These are phyloP conservation scores for Fusarium foetens DNA, from an alignment of 2,329 filamentous ascomycete genomes.

Conservation along the genomic window DNA sequence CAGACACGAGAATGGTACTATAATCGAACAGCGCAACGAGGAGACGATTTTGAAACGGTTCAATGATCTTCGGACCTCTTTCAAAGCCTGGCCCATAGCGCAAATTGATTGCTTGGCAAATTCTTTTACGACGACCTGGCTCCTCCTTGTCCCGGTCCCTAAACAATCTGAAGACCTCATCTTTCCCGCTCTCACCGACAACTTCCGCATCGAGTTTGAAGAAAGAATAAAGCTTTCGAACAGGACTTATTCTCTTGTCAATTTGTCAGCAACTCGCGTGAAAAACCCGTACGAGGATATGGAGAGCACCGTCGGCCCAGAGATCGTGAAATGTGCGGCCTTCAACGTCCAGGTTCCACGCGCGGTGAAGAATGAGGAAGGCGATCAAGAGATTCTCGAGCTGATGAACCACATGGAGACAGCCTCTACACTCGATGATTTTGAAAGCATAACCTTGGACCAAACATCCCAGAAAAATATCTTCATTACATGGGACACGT, in stretches of 20 bases:
- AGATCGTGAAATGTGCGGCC: constrained; percentile 42
- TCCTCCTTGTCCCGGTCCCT: constrained; percentile 46
- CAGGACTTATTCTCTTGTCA: constrained; percentile 40
- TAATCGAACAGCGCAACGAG: constrained; percentile 51
- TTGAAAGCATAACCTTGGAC: constrained; percentile 27
- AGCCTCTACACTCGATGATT: constrained; percentile 54
- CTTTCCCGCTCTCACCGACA: constrained; percentile 46
- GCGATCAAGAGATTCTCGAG: constrained; percentile 51
- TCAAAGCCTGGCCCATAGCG: constrained; percentile 47
- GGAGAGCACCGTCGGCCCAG: neutral
- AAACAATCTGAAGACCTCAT: constrained; percentile 19
- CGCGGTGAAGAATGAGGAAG: constrained; percentile 43
- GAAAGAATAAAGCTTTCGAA: constrained; percentile 28
- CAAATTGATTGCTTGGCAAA: constrained; percentile 46
- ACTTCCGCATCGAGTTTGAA: constrained; percentile 45
- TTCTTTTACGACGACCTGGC: constrained; percentile 47
- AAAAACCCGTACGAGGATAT: constrained; percentile 47
- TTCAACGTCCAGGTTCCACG: constrained; percentile 50
- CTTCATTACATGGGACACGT: constrained; percentile 44
- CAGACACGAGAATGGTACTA: constrained; percentile 47
- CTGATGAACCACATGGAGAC: constrained; percentile 73
- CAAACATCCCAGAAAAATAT: constrained; percentile 34
- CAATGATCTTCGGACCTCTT: constrained; percentile 38
- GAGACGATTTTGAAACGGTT: constrained; percentile 36
- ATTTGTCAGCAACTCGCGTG: constrained; percentile 43